A percentile compares a stretch with the other conserved stretches of the same genome.
These are phyloP conservation scores for Umbellularia californica DNA, from an alignment of 164 flowering plant species.

Conservation along the genomic window DNA sequence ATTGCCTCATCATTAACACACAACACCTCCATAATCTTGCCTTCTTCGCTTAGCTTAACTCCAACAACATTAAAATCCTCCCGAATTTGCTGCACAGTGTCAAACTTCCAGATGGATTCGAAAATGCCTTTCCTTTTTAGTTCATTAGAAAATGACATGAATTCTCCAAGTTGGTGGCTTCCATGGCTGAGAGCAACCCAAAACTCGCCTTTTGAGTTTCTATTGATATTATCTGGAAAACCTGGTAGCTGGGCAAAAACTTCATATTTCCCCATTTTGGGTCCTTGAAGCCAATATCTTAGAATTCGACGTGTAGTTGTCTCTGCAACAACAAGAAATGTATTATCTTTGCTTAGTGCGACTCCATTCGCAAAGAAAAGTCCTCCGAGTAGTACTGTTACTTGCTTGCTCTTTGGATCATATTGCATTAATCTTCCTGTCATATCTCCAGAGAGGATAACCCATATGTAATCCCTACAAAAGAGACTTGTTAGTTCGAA, in stretches of 20 bases:
- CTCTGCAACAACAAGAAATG: slow-evolving; percentile 38
- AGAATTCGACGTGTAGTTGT: slow-evolving; percentile 42
- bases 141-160: not conserved
- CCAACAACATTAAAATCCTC: not conserved
- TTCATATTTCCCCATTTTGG: slow-evolving; percentile 9
- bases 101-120: not conserved
- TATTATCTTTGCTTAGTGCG: slow-evolving; percentile 27
- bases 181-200: slow-evolving; percentile 4
- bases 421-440: slow-evolving; percentile 42
- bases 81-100: not conserved
- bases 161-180: not conserved
- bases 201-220: slow-evolving; percentile 21
- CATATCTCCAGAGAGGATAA: slow-evolving; percentile 19
- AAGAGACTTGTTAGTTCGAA: not conserved
- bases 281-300: slow-evolving; percentile 13
- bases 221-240: slow-evolving; percentile 24
- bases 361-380: slow-evolving; percentile 41
- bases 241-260: slow-evolving; percentile 12
- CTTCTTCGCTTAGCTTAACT: slow-evolving; percentile 27
- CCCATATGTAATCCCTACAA: not conserved
- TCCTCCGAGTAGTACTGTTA: slow-evolving; percentile 18
- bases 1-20: slow-evolving; percentile 14
- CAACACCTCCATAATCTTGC: slow-evolving; percentile 24
- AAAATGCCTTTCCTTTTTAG: not conserved
- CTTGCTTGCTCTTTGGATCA: slow-evolving; percentile 18